Percentiles rank a stretch among this genome's conserved stretches.
phyloP scores from a whole-genome alignment of 495 filamentous ascomycete genomes.

The Aspergillus bertholletiae region DNA sequence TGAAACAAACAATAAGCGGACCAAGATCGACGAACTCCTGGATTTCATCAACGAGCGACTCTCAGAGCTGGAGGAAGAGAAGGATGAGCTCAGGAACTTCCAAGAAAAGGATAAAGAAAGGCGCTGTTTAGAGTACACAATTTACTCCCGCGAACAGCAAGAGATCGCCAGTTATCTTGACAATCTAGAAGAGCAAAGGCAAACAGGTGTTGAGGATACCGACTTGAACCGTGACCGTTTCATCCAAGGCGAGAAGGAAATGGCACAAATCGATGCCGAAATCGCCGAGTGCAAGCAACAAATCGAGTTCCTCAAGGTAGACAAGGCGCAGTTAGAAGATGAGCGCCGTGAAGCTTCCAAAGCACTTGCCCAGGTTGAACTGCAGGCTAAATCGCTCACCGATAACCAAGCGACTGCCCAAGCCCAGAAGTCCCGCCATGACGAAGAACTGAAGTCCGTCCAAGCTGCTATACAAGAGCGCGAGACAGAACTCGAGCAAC shows the following conservation, averaged over 20 bases:
- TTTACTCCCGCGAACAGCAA: slow-evolving; percentile 83
- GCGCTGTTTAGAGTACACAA: slow-evolving; percentile 89
- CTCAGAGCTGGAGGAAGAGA: slow-evolving; percentile 90
- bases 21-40: slow-evolving; percentile 90
- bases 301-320: slow-evolving; percentile 82
- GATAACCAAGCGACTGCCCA: slow-evolving; percentile 79
- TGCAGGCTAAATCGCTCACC: slow-evolving; percentile 74
- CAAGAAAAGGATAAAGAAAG: slow-evolving; percentile 95
- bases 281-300: slow-evolving; percentile 77
- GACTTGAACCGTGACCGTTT: slow-evolving; percentile 78
- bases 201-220: slow-evolving; percentile 75
- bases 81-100: slow-evolving; percentile 86
- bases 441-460: slow-evolving; percentile 69
- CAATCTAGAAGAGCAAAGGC: slow-evolving; percentile 75
- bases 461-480: slow-evolving; percentile 70
- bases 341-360: slow-evolving; percentile 80
- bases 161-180: slow-evolving; percentile 73
- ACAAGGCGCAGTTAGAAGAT: slow-evolving; percentile 82
- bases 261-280: slow-evolving; percentile 69
- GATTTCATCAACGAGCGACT: slow-evolving; percentile 89
- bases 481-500: slow-evolving; percentile 67
- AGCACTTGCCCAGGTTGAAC: slow-evolving; percentile 74
- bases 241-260: slow-evolving; percentile 73
- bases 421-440: slow-evolving; percentile 63
- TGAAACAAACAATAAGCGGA: slow-evolving; percentile 89